A percentile compares a stretch with the other conserved stretches of the same genome.
Conservation (phyloP, 2,329 filamentous ascomycete genomes). For the Kalmusia sp. region DNA sequence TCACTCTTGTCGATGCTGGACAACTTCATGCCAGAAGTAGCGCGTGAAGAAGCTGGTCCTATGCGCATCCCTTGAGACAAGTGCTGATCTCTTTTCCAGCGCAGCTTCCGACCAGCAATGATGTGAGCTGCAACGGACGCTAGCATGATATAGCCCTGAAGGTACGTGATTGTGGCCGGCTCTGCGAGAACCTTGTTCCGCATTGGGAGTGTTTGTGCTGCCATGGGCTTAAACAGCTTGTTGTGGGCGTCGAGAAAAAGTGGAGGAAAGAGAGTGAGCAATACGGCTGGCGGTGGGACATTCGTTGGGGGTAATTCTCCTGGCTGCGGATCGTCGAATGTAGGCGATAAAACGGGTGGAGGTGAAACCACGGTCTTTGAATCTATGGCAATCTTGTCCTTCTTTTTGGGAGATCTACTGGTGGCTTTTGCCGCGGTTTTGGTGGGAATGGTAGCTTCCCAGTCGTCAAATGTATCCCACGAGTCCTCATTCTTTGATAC, state of each 20-base stretch:
- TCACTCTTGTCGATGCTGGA: conserved; percentile 85
- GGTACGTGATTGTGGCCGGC: conserved; percentile 66
- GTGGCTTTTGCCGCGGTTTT: conserved; percentile 10
- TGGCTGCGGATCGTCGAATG: conserved; percentile 27
- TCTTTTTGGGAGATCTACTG: conserved; percentile 11
- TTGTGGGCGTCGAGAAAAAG: conserved; percentile 72
- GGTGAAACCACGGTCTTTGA: conserved; percentile 7
- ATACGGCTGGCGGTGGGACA: conserved; percentile 83
- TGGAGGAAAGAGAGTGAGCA: conserved; percentile 77
- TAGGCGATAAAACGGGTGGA: conserved; percentile 30
- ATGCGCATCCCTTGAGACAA: conserved; percentile 90
- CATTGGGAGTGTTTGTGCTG: conserved; percentile 63
- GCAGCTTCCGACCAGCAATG: conserved; percentile 81
- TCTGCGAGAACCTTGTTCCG: conserved; percentile 71
- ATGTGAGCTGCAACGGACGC: conserved; percentile 77
- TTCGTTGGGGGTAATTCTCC: conserved; percentile 73
- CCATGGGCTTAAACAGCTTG: conserved; percentile 70
- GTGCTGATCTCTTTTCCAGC: conserved; percentile 90
- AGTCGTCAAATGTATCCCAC: conserved; percentile 57
- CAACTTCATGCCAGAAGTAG: conserved; percentile 85
- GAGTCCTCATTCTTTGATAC: conserved; percentile 36
- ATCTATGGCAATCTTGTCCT: conserved; percentile 1
- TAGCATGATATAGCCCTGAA: conserved; percentile 69
- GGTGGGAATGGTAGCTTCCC: conserved; percentile 45
- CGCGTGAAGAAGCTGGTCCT: conserved; percentile 71